Evolutionary conservation across 768 basidiomycete species (phyloP).

Genomic region (Tulasnella sp.): DNA sequence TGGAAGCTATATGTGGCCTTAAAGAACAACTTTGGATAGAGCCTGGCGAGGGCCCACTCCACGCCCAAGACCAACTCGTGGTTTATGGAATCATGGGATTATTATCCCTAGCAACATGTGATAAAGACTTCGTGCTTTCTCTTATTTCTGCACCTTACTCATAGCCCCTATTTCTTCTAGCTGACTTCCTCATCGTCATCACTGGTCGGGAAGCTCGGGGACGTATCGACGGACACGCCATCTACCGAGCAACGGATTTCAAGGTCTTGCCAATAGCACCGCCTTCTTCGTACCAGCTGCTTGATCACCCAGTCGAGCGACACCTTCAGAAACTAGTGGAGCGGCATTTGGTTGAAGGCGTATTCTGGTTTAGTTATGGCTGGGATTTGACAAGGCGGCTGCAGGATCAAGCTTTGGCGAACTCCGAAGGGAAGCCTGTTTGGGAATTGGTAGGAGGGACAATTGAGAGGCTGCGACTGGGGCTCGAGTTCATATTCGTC

Average conservation of each 20-base stretch:
- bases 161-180: constrained; percentile 43
- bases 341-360: constrained; percentile 74
- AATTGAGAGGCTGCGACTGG: not conserved
- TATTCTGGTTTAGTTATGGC: constrained; percentile 84
- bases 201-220: constrained; percentile 77
- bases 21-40: not conserved
- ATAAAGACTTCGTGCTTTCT: constrained; percentile 20
- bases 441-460: constrained; percentile 66
- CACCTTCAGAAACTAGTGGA: constrained; percentile 83
- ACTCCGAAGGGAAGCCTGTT: constrained; percentile 53
- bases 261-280: constrained; percentile 80
- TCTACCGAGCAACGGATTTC: constrained; percentile 88
- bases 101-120: constrained; percentile 44
- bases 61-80: constrained; percentile 41
- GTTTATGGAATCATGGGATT: constrained; percentile 49
- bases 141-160: not conserved
- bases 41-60: constrained; percentile 32
- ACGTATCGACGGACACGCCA: constrained; percentile 75
- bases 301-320: constrained; percentile 77
- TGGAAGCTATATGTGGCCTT: not conserved
- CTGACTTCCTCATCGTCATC: constrained; percentile 88
- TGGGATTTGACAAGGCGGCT: constrained; percentile 86
- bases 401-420: constrained; percentile 59
- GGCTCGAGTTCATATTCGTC: constrained; percentile 10
- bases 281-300: constrained; percentile 53